Conservation (phyloP, 495 filamentous ascomycete genomes). For the Paragyromitra xinjiangensis region DNA sequence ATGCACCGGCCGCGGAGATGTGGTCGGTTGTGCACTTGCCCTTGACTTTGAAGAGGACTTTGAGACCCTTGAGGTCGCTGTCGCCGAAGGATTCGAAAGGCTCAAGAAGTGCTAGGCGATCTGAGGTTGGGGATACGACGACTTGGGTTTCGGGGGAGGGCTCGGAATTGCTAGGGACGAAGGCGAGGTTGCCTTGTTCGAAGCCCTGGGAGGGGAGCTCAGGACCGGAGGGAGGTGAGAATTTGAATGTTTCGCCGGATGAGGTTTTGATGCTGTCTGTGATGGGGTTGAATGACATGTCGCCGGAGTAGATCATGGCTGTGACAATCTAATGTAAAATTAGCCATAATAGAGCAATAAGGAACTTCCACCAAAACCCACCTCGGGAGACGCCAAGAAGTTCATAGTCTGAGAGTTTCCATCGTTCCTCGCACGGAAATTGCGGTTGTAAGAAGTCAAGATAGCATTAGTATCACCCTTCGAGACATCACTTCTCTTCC, state of each 20-base stretch:
- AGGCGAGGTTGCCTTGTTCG: slow-evolving; percentile 76
- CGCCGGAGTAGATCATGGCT: slow-evolving; percentile 90
- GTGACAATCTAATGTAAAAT: slow-evolving; percentile 74
- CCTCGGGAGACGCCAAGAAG: slow-evolving; percentile 92
- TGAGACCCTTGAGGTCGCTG: slow-evolving; percentile 74
- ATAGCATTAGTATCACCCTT: slow-evolving; percentile 89
- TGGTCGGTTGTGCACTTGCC: slow-evolving; percentile 99
- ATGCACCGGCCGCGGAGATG: slow-evolving; percentile 95
- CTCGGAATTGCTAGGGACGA: slow-evolving; percentile 74
- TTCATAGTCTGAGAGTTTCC: slow-evolving; percentile 97
- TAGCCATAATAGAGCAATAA: neutral
- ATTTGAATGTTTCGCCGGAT: slow-evolving; percentile 83
- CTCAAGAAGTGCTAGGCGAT: slow-evolving; percentile 87
- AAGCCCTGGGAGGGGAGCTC: slow-evolving; percentile 83
- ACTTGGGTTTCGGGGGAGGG: slow-evolving; percentile 74
- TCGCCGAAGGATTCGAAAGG: slow-evolving; percentile 87
- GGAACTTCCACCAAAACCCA: slow-evolving; percentile 9
- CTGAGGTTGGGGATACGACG: slow-evolving; percentile 81
- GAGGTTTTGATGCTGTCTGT: slow-evolving; percentile 85
- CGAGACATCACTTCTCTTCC: slow-evolving; percentile 81
- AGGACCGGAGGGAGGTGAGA: slow-evolving; percentile 79
- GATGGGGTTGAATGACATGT: slow-evolving; percentile 94
- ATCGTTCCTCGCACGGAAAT: slow-evolving; percentile 97
- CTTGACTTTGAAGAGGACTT: slow-evolving; percentile 91
- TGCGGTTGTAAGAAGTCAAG: slow-evolving; percentile 96